A percentile compares a stretch with the other conserved stretches of the same genome.
Conservation (phyloP, 768 basidiomycete genomes). For the Guyanaporus albipodus region DNA sequence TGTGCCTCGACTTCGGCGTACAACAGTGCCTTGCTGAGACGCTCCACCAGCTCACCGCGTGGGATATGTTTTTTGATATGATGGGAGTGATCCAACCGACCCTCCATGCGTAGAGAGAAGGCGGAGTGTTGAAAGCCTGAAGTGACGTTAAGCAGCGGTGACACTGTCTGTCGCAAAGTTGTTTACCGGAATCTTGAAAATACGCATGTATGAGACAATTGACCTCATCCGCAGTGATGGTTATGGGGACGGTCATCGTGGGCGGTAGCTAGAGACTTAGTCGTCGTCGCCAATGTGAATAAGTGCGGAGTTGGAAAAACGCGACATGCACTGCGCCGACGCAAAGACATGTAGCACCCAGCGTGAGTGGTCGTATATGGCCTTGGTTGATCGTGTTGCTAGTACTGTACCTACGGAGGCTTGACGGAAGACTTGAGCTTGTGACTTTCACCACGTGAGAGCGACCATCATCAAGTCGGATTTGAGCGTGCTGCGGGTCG, state of each 20-base stretch:
- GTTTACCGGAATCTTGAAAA: constrained; percentile 72
- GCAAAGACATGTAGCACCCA: too few species aligned
- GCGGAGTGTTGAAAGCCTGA: constrained; percentile 80
- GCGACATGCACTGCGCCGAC: background rate
- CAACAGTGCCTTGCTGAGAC: constrained; percentile 74
- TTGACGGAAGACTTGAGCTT: too few species aligned
- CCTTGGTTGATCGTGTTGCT: too few species aligned
- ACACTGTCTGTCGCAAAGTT: background rate
- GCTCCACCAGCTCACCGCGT: constrained; percentile 77
- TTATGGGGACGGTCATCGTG: constrained; percentile 44
- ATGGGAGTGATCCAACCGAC: constrained; percentile 63
- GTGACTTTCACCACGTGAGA: constrained; percentile 1
- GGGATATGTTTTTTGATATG: constrained; percentile 70
- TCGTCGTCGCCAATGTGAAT: background rate
- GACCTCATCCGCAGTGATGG: constrained; percentile 76
- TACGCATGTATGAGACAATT: constrained; percentile 85
- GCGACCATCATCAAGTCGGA: background rate
- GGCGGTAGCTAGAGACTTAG: background rate
- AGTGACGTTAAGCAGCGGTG: constrained; percentile 7
- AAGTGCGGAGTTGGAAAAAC: constrained; percentile 29
- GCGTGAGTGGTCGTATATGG: too few species aligned
- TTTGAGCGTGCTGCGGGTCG: too few species aligned
- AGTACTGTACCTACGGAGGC: too few species aligned
- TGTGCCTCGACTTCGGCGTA: constrained; percentile 83
- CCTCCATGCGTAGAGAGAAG: constrained; percentile 74